phyloP scores from a whole-genome alignment of 2,329 filamentous ascomycete genomes.

The Aspergillus ruber region DNA sequence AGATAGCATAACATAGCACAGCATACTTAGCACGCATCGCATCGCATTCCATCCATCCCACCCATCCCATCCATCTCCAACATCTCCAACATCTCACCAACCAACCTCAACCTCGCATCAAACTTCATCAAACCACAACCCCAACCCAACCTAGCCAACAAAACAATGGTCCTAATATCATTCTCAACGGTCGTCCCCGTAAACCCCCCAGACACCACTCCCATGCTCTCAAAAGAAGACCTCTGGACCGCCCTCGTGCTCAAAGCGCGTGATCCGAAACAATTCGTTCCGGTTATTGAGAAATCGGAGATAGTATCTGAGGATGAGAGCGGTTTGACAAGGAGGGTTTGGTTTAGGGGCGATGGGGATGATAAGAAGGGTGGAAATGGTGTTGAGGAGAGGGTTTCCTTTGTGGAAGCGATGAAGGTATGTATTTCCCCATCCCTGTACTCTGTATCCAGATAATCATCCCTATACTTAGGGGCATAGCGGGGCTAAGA shows the following conservation, averaged over 20 bases:
- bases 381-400: conserved; percentile 32
- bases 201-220: conserved; percentile 35
- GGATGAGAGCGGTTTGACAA: conserved; percentile 25
- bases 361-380: too few species aligned
- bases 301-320: conserved; percentile 37
- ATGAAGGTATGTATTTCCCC: conserved; percentile 31
- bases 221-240: conserved; percentile 31
- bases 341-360: too few species aligned
- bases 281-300: conserved; percentile 41
- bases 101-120: not conserved
- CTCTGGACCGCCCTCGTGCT: conserved; percentile 42
- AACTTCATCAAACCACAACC: not conserved
- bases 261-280: conserved; percentile 41
- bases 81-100: too few species aligned
- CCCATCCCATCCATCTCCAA: too few species aligned
- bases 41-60: too few species aligned
- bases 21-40: too few species aligned
- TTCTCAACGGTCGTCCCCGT: conserved; percentile 37
- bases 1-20: too few species aligned
- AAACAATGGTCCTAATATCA: conserved; percentile 32
- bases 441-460: too few species aligned
- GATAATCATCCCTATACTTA: too few species aligned
- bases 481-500: too few species aligned
- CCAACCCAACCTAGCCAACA: not conserved
- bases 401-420: conserved; percentile 32